Percentiles rank a stretch among this genome's conserved stretches.
Conservation (phyloP, 1,284 basidiomycete genomes). For the Ustilago sp. region DNA sequence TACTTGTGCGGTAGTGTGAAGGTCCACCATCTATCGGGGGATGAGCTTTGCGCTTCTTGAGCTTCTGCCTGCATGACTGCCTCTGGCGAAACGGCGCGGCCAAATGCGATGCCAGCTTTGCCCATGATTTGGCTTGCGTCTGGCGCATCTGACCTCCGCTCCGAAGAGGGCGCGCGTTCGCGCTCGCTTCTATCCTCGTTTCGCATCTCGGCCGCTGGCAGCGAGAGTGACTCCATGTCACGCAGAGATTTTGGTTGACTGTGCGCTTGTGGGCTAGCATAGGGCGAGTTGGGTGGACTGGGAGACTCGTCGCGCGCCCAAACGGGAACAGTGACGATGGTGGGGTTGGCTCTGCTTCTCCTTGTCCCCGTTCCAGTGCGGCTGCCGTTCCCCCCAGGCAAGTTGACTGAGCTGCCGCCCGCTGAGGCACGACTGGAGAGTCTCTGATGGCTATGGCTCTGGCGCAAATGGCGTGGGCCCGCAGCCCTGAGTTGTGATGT, state of each 20-base stretch:
- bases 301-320: slow-evolving; percentile 57
- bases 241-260: slow-evolving; percentile 23
- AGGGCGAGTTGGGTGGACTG: slow-evolving; percentile 39
- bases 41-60: slow-evolving; percentile 30
- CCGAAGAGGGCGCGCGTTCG: slow-evolving; percentile 18
- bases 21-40: slow-evolving; percentile 58
- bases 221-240: slow-evolving; percentile 26
- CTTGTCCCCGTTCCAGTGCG: slow-evolving; percentile 15
- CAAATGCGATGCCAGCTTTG: slow-evolving; percentile 20
- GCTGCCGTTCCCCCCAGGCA: slow-evolving; percentile 3
- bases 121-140: slow-evolving; percentile 14
- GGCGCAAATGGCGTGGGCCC: slow-evolving; percentile 18
- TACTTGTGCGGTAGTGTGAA: slow-evolving; percentile 62
- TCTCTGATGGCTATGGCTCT: slow-evolving; percentile 23
- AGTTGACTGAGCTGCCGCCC: slow-evolving; percentile 28
- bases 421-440: slow-evolving; percentile 32
- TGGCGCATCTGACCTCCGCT: slow-evolving; percentile 18
- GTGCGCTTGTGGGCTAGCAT: slow-evolving; percentile 34
- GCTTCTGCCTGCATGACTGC: slow-evolving; percentile 34
- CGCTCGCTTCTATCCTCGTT: slow-evolving; percentile 19
- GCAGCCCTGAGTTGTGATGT: slow-evolving; percentile 3
- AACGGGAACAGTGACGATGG: slow-evolving; percentile 44
- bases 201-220: slow-evolving; percentile 28
- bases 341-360: slow-evolving; percentile 39
- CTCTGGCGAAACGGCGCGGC: slow-evolving; percentile 23